These are phyloP conservation scores for Plasmodium relictum DNA, from an alignment of 169 alveolate genomes.

Conservation along the genomic window DNA sequence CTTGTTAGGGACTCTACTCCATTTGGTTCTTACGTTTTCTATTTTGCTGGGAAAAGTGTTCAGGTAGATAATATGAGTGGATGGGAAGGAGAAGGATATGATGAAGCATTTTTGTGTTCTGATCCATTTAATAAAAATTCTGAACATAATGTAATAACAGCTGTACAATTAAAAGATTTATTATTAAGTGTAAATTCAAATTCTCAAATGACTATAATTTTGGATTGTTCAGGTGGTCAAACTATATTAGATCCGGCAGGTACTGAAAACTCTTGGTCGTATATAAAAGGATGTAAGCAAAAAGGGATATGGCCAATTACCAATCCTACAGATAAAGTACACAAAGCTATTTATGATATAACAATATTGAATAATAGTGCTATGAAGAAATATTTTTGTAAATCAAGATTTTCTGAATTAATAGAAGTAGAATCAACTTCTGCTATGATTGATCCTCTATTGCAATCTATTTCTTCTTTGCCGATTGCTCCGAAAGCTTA, in stretches of 20 bases:
- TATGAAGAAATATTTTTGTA: constrained; percentile 89
- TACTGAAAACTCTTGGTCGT: constrained; percentile 79
- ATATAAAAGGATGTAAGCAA: constrained; percentile 92
- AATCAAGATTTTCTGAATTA: constrained; percentile 89
- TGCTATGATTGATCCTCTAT: constrained; percentile 86
- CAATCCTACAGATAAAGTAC: constrained; percentile 91
- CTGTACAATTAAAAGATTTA: constrained; percentile 87
- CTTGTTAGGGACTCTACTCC: constrained; percentile 87
- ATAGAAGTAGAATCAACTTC: constrained; percentile 89
- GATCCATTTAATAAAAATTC: constrained; percentile 83
- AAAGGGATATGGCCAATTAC: constrained; percentile 93
- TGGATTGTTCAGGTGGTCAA: constrained; percentile 93
- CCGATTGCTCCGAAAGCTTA: constrained; percentile 82
- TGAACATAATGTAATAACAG: constrained; percentile 86
- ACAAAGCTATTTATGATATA: constrained; percentile 86
- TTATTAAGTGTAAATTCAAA: constrained; percentile 79
- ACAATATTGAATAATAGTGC: constrained; percentile 84
- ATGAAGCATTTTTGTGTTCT: constrained; percentile 93
- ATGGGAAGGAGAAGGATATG: constrained; percentile 95
- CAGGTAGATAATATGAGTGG: constrained; percentile 93
- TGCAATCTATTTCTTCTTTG: constrained; percentile 81
- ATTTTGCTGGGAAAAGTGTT: constrained; percentile 93
- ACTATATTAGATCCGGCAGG: constrained; percentile 93
- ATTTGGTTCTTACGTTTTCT: constrained; percentile 88
- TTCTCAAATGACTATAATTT: constrained; percentile 87